Conservation (phyloP, 148 eudicot genomes). For the Oxyria digyna region DNA sequence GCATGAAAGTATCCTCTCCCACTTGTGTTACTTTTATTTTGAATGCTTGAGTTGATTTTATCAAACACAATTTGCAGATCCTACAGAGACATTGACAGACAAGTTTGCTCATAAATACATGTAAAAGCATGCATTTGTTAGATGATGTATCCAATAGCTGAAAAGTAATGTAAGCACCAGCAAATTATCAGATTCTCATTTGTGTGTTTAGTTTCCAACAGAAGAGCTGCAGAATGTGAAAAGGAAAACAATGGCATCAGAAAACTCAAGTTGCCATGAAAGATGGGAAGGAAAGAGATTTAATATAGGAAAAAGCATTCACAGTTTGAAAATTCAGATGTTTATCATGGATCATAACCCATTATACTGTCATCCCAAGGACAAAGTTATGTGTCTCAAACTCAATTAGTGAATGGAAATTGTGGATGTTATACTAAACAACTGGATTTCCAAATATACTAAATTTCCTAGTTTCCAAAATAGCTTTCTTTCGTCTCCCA, state of each 20-base stretch:
- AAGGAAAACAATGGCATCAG: background rate
- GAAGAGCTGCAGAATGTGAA: too few relatives aligned
- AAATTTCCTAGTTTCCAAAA: background rate
- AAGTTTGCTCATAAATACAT: background rate
- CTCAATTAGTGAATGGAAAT: background rate
- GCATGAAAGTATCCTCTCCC: constrained; percentile 38
- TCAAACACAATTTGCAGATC: constrained; percentile 60
- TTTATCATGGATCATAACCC: too few relatives aligned
- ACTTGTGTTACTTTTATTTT: constrained; percentile 15
- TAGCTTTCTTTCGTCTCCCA: background rate
- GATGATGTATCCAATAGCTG: background rate
- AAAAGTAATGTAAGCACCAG: background rate
- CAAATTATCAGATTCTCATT: background rate
- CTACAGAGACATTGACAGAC: constrained; percentile 19
- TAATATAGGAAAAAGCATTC: background rate
- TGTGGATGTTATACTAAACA: background rate
- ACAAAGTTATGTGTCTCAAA: background rate
- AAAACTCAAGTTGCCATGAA: background rate
- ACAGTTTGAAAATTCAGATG: background rate
- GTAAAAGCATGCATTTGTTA: background rate
- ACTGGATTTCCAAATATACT: background rate
- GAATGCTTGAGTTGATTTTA: constrained; percentile 46
- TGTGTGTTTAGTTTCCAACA: too few relatives aligned
- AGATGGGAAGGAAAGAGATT: background rate
- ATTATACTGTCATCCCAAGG: too few relatives aligned